Percentiles rank a stretch among this genome's conserved stretches.
phyloP scores from a whole-genome alignment of 1,139 yeast species.

The Saccharomycopsis hybrid region DNA sequence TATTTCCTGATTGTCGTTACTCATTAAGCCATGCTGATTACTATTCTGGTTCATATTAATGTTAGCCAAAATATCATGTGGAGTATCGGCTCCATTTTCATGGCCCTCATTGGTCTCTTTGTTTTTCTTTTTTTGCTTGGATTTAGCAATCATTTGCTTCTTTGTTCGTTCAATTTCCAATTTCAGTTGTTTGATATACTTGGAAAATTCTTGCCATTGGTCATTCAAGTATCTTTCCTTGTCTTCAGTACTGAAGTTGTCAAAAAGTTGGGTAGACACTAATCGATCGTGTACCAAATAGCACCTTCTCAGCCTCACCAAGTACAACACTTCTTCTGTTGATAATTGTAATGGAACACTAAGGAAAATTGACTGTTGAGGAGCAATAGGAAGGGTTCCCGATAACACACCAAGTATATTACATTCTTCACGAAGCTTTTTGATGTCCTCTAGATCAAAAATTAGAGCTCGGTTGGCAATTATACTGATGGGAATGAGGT shows the following conservation, averaged over 20 bases:
- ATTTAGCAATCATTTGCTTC: conserved; percentile 3
- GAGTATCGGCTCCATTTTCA: background rate
- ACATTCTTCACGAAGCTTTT: conserved; percentile 41
- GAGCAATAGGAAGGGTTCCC: conserved; percentile 81
- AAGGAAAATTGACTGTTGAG: conserved; percentile 83
- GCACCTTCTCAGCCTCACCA: conserved; percentile 37
- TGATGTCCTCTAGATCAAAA: conserved; percentile 47
- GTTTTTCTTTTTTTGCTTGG: conserved; percentile 1
- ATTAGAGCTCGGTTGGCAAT: conserved; percentile 47
- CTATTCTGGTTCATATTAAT: too few relatives aligned
- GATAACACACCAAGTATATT: conserved; percentile 66
- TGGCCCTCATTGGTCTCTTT: conserved; percentile 1
- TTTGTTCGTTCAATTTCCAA: conserved; percentile 12
- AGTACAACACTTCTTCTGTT: conserved; percentile 68
- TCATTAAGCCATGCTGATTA: too few relatives aligned
- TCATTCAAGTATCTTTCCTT: conserved; percentile 15
- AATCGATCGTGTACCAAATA: conserved; percentile 29
- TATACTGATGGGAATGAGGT: conserved; percentile 29
- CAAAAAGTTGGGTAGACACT: conserved; percentile 22
- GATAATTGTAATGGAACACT: conserved; percentile 76
- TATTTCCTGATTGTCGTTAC: background rate
- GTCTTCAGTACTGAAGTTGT: conserved; percentile 22
- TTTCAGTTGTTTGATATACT: conserved; percentile 10
- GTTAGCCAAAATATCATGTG: background rate
- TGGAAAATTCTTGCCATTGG: conserved; percentile 6